Evolutionary conservation across 148 eudicot species (phyloP), one percentile per base, ranked within the genome.

Genomic region (Spergularia bocconei): DNA sequence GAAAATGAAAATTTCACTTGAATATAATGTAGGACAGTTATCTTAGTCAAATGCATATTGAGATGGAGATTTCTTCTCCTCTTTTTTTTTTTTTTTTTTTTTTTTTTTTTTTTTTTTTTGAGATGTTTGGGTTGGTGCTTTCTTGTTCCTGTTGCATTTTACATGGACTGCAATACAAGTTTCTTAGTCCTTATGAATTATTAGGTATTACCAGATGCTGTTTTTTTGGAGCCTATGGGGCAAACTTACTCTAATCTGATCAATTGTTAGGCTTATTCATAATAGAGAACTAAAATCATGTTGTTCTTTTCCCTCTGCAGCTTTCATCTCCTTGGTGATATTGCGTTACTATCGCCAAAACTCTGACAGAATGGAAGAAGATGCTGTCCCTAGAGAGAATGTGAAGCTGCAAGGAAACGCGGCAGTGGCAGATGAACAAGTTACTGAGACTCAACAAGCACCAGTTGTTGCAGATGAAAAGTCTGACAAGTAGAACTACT

Each of bases 251-350:
- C 6, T 13, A 13, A 36, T 54, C 51, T 41, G 36, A 41, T 16
- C 50, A 20, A 47, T 21, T 33, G 14, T 53, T 19, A 36, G 36
- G 11, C 8, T 4, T 69, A 17, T 16, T 13, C 38, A 15, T 25
- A 48, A 13, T 44, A 9, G 0, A 44, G 48, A 48, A 9, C 61
- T 64, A 55, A 29, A 29, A 70, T 70, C 54, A 56, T 69, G 15
- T 4, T 63, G 15, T 55, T 47, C 11, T 44, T 21, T 19, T 68
- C 76, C 50, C 38, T 51, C n/a, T 85, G 86, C 82, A 94, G 98
- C 91, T 50, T 94, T 94, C 61, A 70, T 94, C 64, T 77, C 84
- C 71, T 74, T 91, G 56, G 98, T 94, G 67, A 75, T 94, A 69
- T 70, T 94, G 20, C 90, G 88, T 67, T 85, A 86, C 75, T 74